These are phyloP conservation scores for Ilex aquifolium DNA, from an alignment of 257 asterid genomes.

Conservation along the genomic window DNA sequence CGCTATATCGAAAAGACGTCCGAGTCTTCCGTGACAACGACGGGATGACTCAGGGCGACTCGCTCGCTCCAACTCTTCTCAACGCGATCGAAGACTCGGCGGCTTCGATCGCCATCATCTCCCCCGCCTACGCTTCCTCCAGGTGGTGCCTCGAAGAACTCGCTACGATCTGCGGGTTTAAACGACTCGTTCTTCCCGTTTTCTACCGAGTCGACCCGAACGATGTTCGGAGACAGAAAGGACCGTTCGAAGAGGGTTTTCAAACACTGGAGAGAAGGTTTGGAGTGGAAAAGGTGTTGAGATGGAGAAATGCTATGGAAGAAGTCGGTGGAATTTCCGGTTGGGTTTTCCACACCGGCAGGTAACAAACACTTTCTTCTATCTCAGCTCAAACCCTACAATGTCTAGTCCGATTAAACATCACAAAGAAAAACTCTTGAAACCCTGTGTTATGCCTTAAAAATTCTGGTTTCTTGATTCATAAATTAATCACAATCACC, in stretches of 20 bases:
- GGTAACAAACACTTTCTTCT: slow-evolving; percentile 3
- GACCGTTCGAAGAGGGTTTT: slow-evolving; percentile 15
- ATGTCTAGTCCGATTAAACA: no score
- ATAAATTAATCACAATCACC: no score
- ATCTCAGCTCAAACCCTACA: no score
- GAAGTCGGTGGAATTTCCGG: slow-evolving; percentile 24
- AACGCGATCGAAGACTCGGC: slow-evolving; percentile 25
- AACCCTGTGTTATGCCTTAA: no score
- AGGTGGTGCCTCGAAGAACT: slow-evolving; percentile 31
- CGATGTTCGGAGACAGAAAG: slow-evolving; percentile 25
- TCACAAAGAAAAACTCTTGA: no score
- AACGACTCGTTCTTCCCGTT: no score
- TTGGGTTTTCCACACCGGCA: slow-evolving; percentile 14
- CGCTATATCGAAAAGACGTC: slow-evolving; percentile 15
- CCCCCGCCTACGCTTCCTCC: slow-evolving; percentile 22
- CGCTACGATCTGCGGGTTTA: slow-evolving; percentile 2
- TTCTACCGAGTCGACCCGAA: neutral
- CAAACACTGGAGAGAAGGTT: neutral
- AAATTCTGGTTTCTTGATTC: no score
- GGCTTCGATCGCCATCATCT: slow-evolving; percentile 24
- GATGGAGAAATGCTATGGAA: slow-evolving; percentile 30
- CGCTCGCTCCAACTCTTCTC: slow-evolving; percentile 11
- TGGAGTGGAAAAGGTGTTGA: neutral
- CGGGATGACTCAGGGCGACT: slow-evolving; percentile 16
- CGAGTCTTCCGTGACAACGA: slow-evolving; percentile 25